Evolutionary conservation across 2,329 filamentous ascomycete species (phyloP).

Genomic region (Cercospora janseana): DNA sequence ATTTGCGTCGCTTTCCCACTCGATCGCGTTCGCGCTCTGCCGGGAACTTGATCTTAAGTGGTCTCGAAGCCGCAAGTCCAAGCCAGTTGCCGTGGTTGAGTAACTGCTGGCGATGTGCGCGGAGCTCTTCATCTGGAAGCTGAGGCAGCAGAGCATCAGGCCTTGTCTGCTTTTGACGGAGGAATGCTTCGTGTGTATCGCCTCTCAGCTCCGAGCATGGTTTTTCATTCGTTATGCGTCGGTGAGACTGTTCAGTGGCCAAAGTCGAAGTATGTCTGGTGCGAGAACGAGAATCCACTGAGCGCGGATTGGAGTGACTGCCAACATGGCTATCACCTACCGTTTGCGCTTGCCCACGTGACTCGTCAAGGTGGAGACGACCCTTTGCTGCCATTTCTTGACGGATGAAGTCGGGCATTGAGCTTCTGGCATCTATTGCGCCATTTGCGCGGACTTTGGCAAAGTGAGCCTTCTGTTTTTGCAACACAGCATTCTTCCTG

Average conservation of each 20-base stretch:
- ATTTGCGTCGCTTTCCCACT: slow-evolving; percentile 35
- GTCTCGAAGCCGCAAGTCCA: slow-evolving; percentile 29
- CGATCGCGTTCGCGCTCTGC: slow-evolving; percentile 24
- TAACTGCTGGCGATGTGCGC: slow-evolving; percentile 24
- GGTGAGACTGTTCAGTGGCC: no score
- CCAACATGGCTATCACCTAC: not conserved
- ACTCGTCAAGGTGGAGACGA: not conserved
- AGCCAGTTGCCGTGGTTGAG: slow-evolving; percentile 36
- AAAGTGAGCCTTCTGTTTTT: slow-evolving; percentile 49
- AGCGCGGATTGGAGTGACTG: no score
- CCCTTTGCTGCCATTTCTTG: slow-evolving; percentile 12
- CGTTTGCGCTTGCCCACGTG: not conserved
- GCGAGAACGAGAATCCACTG: no score
- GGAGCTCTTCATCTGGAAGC: not conserved
- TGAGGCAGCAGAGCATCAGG: not conserved
- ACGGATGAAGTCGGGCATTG: slow-evolving; percentile 17
- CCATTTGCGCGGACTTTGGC: slow-evolving; percentile 39
- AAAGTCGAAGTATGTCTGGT: no score
- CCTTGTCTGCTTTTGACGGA: not conserved
- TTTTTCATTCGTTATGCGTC: no score
- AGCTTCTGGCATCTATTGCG: slow-evolving; percentile 14
- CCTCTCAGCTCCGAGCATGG: no score
- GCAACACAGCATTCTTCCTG: slow-evolving; percentile 38
- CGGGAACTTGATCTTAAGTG: slow-evolving; percentile 30
- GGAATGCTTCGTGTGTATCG: not conserved